Evolutionary conservation across 805 yeast genomes (phyloP), one percentile per base, ranked within the genome.

Genomic region (Hanseniaspora nectarophila): DNA sequence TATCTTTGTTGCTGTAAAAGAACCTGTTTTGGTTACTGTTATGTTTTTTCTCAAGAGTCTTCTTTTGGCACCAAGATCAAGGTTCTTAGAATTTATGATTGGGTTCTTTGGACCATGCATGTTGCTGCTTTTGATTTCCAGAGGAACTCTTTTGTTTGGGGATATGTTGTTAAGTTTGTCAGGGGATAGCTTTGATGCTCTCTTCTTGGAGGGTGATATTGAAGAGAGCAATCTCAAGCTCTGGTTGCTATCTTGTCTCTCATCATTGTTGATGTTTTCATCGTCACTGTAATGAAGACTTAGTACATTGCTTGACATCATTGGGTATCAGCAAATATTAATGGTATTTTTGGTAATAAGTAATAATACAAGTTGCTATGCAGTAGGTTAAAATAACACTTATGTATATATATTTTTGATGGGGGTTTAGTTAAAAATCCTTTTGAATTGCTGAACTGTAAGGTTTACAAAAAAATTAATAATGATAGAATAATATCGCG

Each of bases 11-110:
- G 33, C 33, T 12, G 39, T 39, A 42, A 49, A 42, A 1, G 53
- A 49, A 9, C 53, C 53, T 20, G 53, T 49, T 26, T 42, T 40
- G 16, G 53, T 42, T 2, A 49, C 53, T 9, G 53, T 49, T 20
- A 49, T 49, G 35, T 21, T 35, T 18, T 42, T 49, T 32, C 45
- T 40, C 2, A 42, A 18, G 13, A 31, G 10, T 23, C 42, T 49
- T 49, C 46, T 33, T 33, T 45, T 45, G 13, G 32, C 31, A 24
- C 10, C 32, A 13, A 16, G 9, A 20, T 21, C 52, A 2, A 18
- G 9, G 16, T 9, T 28, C 24, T 23, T 28, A 6, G 31, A n/a
- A 7, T 7, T 39, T n/a, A 24, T 26, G 7, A 28, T n/a, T 20
- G 5, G n/a, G n/a, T n/a, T n/a, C n/a, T n/a, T n/a, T n/a, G n/a